phyloP scores from a whole-genome alignment of 2,329 filamentous ascomycete genomes.

The Colletotrichum trifolii region DNA sequence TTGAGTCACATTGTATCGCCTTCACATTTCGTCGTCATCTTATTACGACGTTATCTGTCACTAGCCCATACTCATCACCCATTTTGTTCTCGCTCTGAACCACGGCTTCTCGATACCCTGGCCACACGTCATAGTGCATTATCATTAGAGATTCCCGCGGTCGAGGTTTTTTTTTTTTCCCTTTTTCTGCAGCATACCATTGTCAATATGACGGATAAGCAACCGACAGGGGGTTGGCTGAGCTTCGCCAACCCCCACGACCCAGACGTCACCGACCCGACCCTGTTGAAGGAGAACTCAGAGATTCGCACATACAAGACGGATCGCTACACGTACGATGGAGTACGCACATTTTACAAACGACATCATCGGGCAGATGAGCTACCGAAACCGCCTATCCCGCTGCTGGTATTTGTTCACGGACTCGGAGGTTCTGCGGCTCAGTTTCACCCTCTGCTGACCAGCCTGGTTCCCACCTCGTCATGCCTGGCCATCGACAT shows the following conservation, averaged over 20 bases:
- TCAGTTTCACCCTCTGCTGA: slow-evolving; percentile 86
- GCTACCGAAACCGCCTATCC: slow-evolving; percentile 78
- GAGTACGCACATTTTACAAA: slow-evolving; percentile 84
- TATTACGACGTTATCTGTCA: background rate
- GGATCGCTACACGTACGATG: slow-evolving; percentile 74
- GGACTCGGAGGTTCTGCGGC: slow-evolving; percentile 92
- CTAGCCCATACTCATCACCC: background rate
- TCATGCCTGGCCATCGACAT: slow-evolving; percentile 90
- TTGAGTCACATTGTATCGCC: slow-evolving; percentile 34
- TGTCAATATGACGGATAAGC: slow-evolving; percentile 30
- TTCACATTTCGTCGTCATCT: slow-evolving; percentile 6
- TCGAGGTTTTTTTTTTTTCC: slow-evolving; percentile 5
- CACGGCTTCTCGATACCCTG: background rate
- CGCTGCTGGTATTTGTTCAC: slow-evolving; percentile 90
- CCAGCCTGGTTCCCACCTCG: slow-evolving; percentile 83
- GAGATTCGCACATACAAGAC: slow-evolving; percentile 79
- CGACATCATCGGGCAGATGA: slow-evolving; percentile 85
- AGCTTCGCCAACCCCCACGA: slow-evolving; percentile 40
- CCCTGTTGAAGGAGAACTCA: slow-evolving; percentile 83
- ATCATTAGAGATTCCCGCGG: slow-evolving; percentile 34
- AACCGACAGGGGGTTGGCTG: slow-evolving; percentile 23
- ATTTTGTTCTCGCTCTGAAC: slow-evolving; percentile 9
- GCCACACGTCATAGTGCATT: slow-evolving; percentile 10
- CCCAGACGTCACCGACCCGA: slow-evolving; percentile 74
- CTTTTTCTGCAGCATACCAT: background rate